Evolutionary conservation across 768 basidiomycete species (phyloP).

Genomic region (Imleria badia): DNA sequence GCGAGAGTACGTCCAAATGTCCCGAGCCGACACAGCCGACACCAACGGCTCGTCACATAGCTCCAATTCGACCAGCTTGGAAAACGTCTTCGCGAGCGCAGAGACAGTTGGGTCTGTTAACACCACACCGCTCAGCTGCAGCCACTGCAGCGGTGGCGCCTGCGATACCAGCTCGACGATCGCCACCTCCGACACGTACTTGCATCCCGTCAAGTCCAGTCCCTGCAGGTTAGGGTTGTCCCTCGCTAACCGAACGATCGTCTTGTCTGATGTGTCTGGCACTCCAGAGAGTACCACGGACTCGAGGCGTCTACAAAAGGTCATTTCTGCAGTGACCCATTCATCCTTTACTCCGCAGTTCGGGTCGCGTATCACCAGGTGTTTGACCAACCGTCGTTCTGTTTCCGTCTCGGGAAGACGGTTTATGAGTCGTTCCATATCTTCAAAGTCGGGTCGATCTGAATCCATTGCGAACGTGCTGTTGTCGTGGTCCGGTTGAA

Average conservation of each 20-base stretch:
- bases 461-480: slow-evolving; percentile 20
- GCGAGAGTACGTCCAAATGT: slow-evolving; percentile 80
- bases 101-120: slow-evolving; percentile 63
- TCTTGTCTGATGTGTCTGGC: slow-evolving; percentile 64
- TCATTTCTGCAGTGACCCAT: slow-evolving; percentile 55
- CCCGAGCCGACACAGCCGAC: slow-evolving; percentile 67
- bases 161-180: slow-evolving; percentile 69
- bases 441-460: slow-evolving; percentile 34
- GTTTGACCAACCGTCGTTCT: slow-evolving; percentile 58
- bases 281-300: slow-evolving; percentile 70
- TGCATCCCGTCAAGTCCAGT: slow-evolving; percentile 75
- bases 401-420: slow-evolving; percentile 58
- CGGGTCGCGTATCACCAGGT: slow-evolving; percentile 52
- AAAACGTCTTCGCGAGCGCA: slow-evolving; percentile 71
- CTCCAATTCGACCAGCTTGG: slow-evolving; percentile 80
- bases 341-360: slow-evolving; percentile 51
- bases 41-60: slow-evolving; percentile 66
- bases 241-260: slow-evolving; percentile 61
- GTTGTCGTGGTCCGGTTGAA: slow-evolving; percentile 1
- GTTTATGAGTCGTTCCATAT: slow-evolving; percentile 59
- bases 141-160: slow-evolving; percentile 67
- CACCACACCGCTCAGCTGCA: slow-evolving; percentile 68
- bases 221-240: slow-evolving; percentile 68
- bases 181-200: slow-evolving; percentile 72
- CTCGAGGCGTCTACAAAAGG: slow-evolving; percentile 62